Evolutionary conservation across 2,329 filamentous ascomycete genomes (phyloP), one percentile per base, ranked within the genome.

Genomic region (Sporothrix humicola): DNA sequence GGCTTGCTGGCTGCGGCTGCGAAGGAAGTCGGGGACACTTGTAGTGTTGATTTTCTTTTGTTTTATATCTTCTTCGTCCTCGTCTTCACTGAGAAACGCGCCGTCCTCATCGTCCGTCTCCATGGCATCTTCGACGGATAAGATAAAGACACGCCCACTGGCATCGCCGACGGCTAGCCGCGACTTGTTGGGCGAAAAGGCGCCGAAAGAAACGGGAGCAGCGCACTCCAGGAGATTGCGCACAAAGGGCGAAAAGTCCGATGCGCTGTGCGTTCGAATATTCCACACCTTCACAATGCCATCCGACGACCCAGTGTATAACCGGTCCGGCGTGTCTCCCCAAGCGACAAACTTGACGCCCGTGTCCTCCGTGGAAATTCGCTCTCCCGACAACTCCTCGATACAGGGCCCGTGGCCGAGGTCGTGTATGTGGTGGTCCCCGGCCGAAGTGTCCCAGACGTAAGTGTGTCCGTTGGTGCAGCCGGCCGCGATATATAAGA

Each of bases 251-350:
- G 6, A 23, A 0, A 37, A 31, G n/a, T 20, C 4, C 2, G 74
- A 42, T 5, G 2, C 23, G n/a, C 26, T 13, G n/a, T 59, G 77
- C 61, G 82, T 82, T 10, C 87, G 85, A 9, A 91, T 80, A 75
- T 91, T 88, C 89, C 89, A 91, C 1, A 88, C 87, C 74, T 89
- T 90, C 17, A 91, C 83, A 0, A 87, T 83, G 1, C 89, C 89
- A 74, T 91, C 89, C 0, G 89, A 90, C 0, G 87, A 88, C 0
- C 89, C 89, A 0, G 89, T 91, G 76, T 91, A 91, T 59, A 91
- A 84, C 0, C 89, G 84, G 72, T 89, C 87, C 0, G 83, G 79
- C 0, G 85, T 87, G 17, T 82, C 84, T 0, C 88, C 89, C 89
- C 89, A 91, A 3, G 88, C 85, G 0, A 86, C 86, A 76, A 91